Percentiles rank a stretch among this genome's conserved stretches.
These are phyloP conservation scores for Euphorbia celastroides DNA, from an alignment of 441 rosid species.

Conservation along the genomic window DNA sequence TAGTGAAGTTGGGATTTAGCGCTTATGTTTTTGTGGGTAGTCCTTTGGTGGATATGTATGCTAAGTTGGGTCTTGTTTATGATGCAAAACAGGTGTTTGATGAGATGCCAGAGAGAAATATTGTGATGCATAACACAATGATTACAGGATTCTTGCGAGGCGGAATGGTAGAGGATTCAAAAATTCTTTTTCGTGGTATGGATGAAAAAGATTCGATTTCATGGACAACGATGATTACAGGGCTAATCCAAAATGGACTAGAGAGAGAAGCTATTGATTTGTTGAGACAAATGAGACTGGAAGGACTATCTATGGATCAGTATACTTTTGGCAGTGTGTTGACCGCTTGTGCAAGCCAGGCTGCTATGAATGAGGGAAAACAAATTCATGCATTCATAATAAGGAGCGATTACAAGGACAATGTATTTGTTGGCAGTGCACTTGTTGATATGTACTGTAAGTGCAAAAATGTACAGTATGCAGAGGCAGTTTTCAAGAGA, in stretches of 20 bases:
- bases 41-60: slow-evolving; percentile 81
- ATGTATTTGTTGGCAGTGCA: slow-evolving; percentile 82
- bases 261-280: slow-evolving; percentile 53
- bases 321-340: slow-evolving; percentile 79
- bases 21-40: slow-evolving; percentile 62
- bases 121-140: slow-evolving; percentile 69
- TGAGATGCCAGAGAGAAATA: slow-evolving; percentile 43
- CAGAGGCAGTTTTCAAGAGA: slow-evolving; percentile 56
- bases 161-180: slow-evolving; percentile 67
- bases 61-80: slow-evolving; percentile 50
- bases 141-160: slow-evolving; percentile 61
- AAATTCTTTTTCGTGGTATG: slow-evolving; percentile 50
- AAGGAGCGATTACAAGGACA: slow-evolving; percentile 48
- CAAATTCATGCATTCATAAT: slow-evolving; percentile 61
- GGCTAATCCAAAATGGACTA: slow-evolving; percentile 63
- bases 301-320: slow-evolving; percentile 69
- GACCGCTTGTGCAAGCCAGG: slow-evolving; percentile 71
- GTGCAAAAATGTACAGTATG: slow-evolving; percentile 51
- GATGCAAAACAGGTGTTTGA: slow-evolving; percentile 63
- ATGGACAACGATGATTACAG: slow-evolving; percentile 89
- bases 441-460: slow-evolving; percentile 95
- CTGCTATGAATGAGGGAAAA: slow-evolving; percentile 59
- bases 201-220: slow-evolving; percentile 70
- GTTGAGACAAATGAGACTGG: slow-evolving; percentile 59
- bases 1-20: slow-evolving; percentile 63